Base-by-base conservation (phyloP, 2,329 filamentous ascomycete genomes). In the Nakataea oryzae region DNA sequence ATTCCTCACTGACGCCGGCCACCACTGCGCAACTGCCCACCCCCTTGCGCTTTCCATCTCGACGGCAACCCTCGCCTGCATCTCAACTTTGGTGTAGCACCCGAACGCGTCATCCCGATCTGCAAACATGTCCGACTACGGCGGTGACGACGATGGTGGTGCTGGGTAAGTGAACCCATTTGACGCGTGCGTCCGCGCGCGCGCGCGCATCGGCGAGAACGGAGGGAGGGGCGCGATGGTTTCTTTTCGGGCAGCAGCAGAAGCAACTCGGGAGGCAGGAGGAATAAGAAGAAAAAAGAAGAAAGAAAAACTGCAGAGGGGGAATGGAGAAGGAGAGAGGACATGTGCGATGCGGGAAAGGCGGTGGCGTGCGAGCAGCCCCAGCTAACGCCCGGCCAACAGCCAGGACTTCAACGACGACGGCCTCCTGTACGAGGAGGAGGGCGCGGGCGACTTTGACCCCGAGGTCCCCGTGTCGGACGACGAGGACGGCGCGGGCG, bases 41-140 rank as follows among this genome's bases (percentile, higher is more conserved):
- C 12, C 41, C 7, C 17, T 50, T n/a, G 41, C 41, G 41, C 41
- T 24, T 50, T 50, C 41, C 17, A n/a, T 50, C 41, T 50, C 21
- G 41, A 50, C 41, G 54, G 14, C 34, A 47, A 17, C 4, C 34
- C 14, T 5, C 6, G 5, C 13, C 34, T 5, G 6, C 17, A 50
- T n/a, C 41, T 50, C 41, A 50, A 50, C 54, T 59, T 24, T n/a
- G 41, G 41, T 29, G 34, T n/a, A n/a, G 14, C 30, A 8, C 21
- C 28, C 30, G 29, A n/a, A 30, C 56, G 24, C 28, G 24, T 58
- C 27, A 13, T 58, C 41, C 41, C 41, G 41, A 50, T 50, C 41
- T n/a, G 54, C 41, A 59, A 76, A 63, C 26, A 91, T 91, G 88
- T 91, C 88, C 75, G 88, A 90, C 76, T 87, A 86, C 76, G 87